Evolutionary conservation across 306 rosid species (phyloP).

Genomic region (Carpinus fangiana): DNA sequence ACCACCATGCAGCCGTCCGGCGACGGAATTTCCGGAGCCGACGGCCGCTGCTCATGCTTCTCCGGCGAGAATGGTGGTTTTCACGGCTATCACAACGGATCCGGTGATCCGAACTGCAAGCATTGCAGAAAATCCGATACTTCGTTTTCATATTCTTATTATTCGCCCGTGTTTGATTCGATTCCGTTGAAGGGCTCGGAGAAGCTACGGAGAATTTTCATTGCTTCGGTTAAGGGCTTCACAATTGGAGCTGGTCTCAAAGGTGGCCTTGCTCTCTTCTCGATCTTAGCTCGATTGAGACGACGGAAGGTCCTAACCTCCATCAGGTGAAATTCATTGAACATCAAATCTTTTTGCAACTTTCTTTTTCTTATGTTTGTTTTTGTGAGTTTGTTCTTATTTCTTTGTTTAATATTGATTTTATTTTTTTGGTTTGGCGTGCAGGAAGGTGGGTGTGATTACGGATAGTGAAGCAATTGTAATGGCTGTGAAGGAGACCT

Average conservation of each 20-base stretch:
- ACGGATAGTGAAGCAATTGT: slow-evolving; percentile 69
- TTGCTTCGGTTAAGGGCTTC: slow-evolving; percentile 86
- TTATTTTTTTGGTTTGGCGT: neutral
- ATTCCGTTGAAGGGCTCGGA: slow-evolving; percentile 49
- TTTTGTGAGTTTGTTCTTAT: neutral
- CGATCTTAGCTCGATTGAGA: slow-evolving; percentile 70
- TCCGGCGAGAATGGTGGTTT: slow-evolving; percentile 24
- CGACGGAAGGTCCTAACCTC: slow-evolving; percentile 63
- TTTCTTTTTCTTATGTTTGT: neutral
- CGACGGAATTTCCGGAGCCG: slow-evolving; percentile 23
- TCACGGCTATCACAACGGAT: slow-evolving; percentile 17
- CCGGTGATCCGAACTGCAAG: slow-evolving; percentile 26
- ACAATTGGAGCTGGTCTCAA: slow-evolving; percentile 88
- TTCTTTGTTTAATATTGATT: neutral
- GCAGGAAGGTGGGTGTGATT: slow-evolving; percentile 58
- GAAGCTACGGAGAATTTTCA: slow-evolving; percentile 61
- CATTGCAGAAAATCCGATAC: slow-evolving; percentile 37
- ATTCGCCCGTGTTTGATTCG: slow-evolving; percentile 28
- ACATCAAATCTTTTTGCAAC: neutral
- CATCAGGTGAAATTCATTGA: slow-evolving; percentile 32
- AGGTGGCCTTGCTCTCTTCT: slow-evolving; percentile 93
- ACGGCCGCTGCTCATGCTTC: slow-evolving; percentile 30
- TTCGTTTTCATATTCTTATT: slow-evolving; percentile 31
- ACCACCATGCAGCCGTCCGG: slow-evolving; percentile 54
- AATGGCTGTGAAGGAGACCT: slow-evolving; percentile 74